Evolutionary conservation across 805 yeast genomes (phyloP), one percentile per base, ranked within the genome.

Genomic region (Kuraishia piskuri): DNA sequence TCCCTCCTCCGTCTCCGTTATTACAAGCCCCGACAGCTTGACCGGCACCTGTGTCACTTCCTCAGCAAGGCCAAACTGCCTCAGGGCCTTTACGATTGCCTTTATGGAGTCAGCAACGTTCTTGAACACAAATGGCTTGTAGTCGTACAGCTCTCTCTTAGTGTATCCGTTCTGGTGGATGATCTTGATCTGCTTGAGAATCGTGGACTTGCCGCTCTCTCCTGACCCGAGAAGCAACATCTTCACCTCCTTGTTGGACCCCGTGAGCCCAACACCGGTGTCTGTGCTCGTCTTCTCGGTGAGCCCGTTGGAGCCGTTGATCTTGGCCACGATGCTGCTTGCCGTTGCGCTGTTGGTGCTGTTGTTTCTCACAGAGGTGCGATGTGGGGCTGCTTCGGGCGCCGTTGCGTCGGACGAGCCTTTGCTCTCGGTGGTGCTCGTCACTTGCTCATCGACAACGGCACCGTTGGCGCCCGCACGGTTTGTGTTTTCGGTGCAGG

Each of bases 191-290:
- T 87, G 95, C 65, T 86, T 88, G 52, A 88, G 79, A 52, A 87
- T 82, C 19, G 95, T 87, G 7, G 90, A 83, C 63, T 87, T 88
- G 3, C 95, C 95, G 56, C 84, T 76, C 63, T 87, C 95, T 17
- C 98, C 99, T 0, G 97, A 87, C 4, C 99, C 94, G 50, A 87
- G 69, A 36, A 91, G 73, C 40, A 91, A 72, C 49, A 91, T 83
- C 65, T 90, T 90, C 52, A 84, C 82, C 55, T 82, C 88, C 36
- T 50, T 57, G 50, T 52, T 54, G 54, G 14, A 22, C 17, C 48
- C 50, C 19, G 36, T 20, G 3, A 25, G 22, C 3, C 21, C 50
- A n/a, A 10, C 14, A 17, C 14, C 24, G 48, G 5, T 3, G 31
- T 25, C 31, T 20, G 10, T n/a, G 19, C 49, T 48, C 8, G 26